These are phyloP conservation scores for Starmerella sirachaensis DNA, from an alignment of 805 yeast genomes.

Conservation along the genomic window DNA sequence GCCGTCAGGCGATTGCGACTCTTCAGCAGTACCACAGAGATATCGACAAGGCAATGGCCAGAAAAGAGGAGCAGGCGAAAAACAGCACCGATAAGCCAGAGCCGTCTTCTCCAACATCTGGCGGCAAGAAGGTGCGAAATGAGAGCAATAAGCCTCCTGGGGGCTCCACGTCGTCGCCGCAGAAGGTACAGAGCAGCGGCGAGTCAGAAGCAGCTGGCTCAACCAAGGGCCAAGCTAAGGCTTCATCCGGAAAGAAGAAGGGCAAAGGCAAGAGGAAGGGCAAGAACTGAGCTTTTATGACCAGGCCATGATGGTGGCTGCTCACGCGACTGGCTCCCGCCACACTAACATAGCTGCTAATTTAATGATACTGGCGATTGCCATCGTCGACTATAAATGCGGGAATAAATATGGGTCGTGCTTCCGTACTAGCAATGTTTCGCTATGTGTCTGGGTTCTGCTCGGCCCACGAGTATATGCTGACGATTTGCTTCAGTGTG, in stretches of 20 bases:
- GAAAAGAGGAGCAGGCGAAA: slow-evolving; percentile 1
- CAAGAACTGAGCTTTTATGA: slow-evolving; percentile 7
- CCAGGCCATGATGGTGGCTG: too few relatives aligned
- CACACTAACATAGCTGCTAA: neutral
- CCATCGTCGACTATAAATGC: neutral
- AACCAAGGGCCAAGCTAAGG: slow-evolving; percentile 1
- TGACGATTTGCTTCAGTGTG: neutral
- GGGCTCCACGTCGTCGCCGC: neutral
- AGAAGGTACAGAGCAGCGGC: neutral
- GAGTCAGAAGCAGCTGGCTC: neutral
- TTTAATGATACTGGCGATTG: too few relatives aligned
- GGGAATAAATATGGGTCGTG: neutral
- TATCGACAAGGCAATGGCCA: slow-evolving; percentile 23
- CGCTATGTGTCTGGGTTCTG: neutral
- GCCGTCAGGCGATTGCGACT: slow-evolving; percentile 28
- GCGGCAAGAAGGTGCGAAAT: too few relatives aligned
- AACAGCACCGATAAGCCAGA: neutral
- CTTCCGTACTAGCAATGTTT: neutral
- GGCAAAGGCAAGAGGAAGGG: slow-evolving; percentile 4
- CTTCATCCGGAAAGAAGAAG: slow-evolving; percentile 5
- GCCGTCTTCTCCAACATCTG: too few relatives aligned
- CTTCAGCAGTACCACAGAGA: slow-evolving; percentile 26
- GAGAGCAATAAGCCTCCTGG: too few relatives aligned
- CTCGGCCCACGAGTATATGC: slow-evolving; percentile 2
- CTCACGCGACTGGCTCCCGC: neutral